These are phyloP conservation scores for Aureobasidium sp. DNA, from an alignment of 2,329 filamentous ascomycete genomes.

Conservation along the genomic window DNA sequence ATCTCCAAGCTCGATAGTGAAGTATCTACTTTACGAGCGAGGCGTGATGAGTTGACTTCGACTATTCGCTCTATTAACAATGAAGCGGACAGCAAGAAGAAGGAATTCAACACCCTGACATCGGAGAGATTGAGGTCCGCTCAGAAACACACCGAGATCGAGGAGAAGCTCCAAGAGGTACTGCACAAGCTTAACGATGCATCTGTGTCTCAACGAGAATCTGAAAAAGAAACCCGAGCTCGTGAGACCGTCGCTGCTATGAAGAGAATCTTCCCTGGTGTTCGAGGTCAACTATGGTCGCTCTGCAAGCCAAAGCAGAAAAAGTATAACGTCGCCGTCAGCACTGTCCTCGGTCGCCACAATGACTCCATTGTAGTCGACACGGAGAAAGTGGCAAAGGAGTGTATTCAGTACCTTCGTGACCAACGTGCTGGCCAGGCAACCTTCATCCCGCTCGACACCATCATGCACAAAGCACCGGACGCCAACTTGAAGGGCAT, in stretches of 20 bases:
- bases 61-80: slow-evolving; percentile 56
- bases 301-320: slow-evolving; percentile 95
- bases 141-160: slow-evolving; percentile 76
- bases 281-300: slow-evolving; percentile 81
- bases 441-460: slow-evolving; percentile 94
- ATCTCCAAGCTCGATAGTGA: slow-evolving; percentile 68
- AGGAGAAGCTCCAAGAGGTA: slow-evolving; percentile 82
- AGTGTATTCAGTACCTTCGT: slow-evolving; percentile 90
- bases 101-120: slow-evolving; percentile 75
- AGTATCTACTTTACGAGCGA: slow-evolving; percentile 57
- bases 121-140: slow-evolving; percentile 75
- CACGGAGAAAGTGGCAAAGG: slow-evolving; percentile 84
- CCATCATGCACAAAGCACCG: slow-evolving; percentile 87
- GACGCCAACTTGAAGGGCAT: slow-evolving; percentile 88
- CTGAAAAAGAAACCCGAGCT: slow-evolving; percentile 66
- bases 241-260: slow-evolving; percentile 79
- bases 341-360: slow-evolving; percentile 82
- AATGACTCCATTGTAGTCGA: slow-evolving; percentile 95
- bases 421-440: slow-evolving; percentile 80
- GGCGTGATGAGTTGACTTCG: slow-evolving; percentile 54
- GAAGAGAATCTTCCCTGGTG: slow-evolving; percentile 85
- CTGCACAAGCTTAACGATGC: slow-evolving; percentile 74
- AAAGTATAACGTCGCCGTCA: slow-evolving; percentile 89
- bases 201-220: slow-evolving; percentile 77
- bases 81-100: slow-evolving; percentile 83